Evolutionary conservation across 768 basidiomycete species (phyloP).

Genomic region (Suillus subluteus): DNA sequence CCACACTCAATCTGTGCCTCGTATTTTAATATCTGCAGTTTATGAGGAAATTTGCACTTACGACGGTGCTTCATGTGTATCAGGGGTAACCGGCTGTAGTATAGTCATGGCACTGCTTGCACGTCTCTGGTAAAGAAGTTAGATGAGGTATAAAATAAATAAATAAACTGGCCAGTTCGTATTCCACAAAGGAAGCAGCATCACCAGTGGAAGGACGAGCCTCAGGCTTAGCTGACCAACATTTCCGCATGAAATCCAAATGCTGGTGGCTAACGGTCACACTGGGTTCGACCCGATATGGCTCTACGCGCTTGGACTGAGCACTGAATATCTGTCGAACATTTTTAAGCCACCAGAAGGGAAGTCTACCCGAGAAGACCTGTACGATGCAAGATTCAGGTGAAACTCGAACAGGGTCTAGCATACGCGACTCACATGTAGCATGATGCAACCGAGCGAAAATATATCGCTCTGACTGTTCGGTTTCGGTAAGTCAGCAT

Average conservation of each 20-base stretch:
- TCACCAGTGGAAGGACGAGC: too few relatives aligned
- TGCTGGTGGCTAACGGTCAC: background rate
- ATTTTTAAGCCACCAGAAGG: too few relatives aligned
- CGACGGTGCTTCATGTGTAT: background rate
- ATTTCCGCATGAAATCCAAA: background rate
- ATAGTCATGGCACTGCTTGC: background rate
- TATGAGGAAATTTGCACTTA: background rate
- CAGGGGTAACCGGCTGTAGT: too few relatives aligned
- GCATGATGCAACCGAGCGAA: too few relatives aligned
- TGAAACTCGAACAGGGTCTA: too few relatives aligned
- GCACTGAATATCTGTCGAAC: too few relatives aligned
- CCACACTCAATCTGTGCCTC: background rate
- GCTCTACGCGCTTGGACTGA: background rate
- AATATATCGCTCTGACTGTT: too few relatives aligned
- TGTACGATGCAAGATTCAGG: background rate
- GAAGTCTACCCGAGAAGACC: too few relatives aligned
- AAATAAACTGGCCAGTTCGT: too few relatives aligned
- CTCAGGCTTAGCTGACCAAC: background rate
- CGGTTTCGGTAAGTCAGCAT: too few relatives aligned
- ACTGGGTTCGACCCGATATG: background rate
- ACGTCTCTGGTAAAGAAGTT: background rate
- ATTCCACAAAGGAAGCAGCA: too few relatives aligned
- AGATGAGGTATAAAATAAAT: background rate
- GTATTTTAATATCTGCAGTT: background rate
- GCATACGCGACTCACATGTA: too few relatives aligned